Evolutionary conservation across 305 asterid genomes (phyloP).

Genomic region (Rubia peregrina): DNA sequence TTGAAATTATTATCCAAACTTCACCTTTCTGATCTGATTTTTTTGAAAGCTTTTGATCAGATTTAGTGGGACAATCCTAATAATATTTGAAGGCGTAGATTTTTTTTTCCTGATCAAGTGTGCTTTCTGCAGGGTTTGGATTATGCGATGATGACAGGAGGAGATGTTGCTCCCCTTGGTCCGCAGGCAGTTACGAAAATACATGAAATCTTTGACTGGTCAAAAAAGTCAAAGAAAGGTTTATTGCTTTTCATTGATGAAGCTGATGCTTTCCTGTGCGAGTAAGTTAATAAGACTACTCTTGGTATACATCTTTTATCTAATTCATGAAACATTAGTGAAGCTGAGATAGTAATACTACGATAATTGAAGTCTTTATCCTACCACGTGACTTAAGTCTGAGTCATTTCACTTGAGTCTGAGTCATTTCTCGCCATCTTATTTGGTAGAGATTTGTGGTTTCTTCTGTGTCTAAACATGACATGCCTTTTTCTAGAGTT

Average conservation of each 20-base stretch:
- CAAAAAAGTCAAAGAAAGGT: slow-evolving; percentile 88
- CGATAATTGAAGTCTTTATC: neutral
- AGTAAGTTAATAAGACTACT: slow-evolving; percentile 49
- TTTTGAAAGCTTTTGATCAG: neutral
- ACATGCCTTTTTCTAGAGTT: neutral
- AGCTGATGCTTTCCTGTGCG: slow-evolving; percentile 61
- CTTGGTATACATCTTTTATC: neutral
- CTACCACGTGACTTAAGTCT: neutral
- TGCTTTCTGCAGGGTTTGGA: slow-evolving; percentile 68
- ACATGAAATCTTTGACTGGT: slow-evolving; percentile 96
- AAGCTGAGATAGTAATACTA: neutral
- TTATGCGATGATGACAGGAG: slow-evolving; percentile 99
- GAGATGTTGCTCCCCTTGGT: slow-evolving; percentile 98
- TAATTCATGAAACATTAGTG: neutral
- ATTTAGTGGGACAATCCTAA: neutral
- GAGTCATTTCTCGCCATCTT: neutral
- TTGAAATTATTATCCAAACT: neutral
- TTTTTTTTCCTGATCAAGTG: neutral
- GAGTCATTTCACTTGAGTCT: too few relatives aligned
- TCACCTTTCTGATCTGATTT: neutral
- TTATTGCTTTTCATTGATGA: slow-evolving; percentile 89
- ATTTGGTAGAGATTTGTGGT: neutral
- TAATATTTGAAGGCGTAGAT: neutral
- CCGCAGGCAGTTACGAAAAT: slow-evolving; percentile 94
- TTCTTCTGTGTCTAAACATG: neutral